A percentile compares a stretch with the other conserved stretches of the same genome.
These are phyloP conservation scores for Dioscorea zingiberensis DNA, from an alignment of 106 monocot genomes.

Conservation along the genomic window DNA sequence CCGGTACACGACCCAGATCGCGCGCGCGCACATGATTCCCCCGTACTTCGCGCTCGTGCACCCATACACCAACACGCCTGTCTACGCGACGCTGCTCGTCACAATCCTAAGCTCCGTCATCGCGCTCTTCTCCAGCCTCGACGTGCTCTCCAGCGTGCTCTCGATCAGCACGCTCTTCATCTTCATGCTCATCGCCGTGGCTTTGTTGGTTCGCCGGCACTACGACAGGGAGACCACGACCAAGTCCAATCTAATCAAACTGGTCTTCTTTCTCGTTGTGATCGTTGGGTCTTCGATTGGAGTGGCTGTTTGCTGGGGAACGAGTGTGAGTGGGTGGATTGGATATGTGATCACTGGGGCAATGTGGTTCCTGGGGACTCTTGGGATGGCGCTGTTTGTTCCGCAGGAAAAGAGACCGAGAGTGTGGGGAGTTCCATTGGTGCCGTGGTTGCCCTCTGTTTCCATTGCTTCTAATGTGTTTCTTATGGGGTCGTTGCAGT, in stretches of 20 bases:
- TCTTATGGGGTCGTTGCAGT: constrained; percentile 69
- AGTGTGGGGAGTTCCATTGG: constrained; percentile 71
- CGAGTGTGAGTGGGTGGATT: constrained; percentile 26
- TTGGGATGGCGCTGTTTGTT: constrained; percentile 38
- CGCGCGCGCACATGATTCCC: constrained; percentile 51
- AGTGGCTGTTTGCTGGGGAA: constrained; percentile 49
- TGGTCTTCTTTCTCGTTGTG: constrained; percentile 17
- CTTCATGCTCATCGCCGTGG: constrained; percentile 59
- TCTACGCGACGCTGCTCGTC: constrained; percentile 43
- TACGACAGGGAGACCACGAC: constrained; percentile 22
- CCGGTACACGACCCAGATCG: constrained; percentile 67
- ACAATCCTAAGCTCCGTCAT: constrained; percentile 26
- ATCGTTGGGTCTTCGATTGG: constrained; percentile 42
- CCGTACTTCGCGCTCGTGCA: constrained; percentile 55
- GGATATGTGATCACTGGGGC: constrained; percentile 35
- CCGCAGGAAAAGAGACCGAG: constrained; percentile 34
- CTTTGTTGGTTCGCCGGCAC: constrained; percentile 50
- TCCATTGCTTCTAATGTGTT: constrained; percentile 69
- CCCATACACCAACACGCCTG: constrained; percentile 45
- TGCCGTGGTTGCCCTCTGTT: constrained; percentile 69
- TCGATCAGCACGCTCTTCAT: constrained; percentile 70
- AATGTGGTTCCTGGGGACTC: constrained; percentile 42
- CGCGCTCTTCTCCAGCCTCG: constrained; percentile 54
- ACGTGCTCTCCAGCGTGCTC: constrained; percentile 42
- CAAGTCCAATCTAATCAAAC: constrained; percentile 7